A percentile compares a stretch with the other conserved stretches of the same genome.
Conservation (phyloP, 116 monocot species). For the Zostera marina region DNA sequence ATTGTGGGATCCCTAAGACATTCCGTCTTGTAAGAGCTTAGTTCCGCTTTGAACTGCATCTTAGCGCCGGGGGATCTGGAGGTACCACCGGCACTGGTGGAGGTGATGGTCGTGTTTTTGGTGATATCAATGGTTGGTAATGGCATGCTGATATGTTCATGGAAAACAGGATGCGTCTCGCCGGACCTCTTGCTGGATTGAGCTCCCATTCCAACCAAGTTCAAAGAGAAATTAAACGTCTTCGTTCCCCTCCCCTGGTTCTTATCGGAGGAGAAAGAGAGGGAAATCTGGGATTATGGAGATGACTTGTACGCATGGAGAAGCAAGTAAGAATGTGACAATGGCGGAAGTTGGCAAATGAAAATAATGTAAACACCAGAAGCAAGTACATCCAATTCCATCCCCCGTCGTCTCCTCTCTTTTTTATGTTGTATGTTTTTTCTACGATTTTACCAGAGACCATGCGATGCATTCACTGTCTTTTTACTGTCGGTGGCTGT, state of each 20-base stretch:
- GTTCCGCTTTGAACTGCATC: constrained; percentile 18
- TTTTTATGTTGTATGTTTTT: too few species aligned
- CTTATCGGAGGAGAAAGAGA: too few species aligned
- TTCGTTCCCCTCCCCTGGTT: neutral
- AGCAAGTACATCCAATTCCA: too few species aligned
- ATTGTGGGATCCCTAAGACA: constrained; percentile 49
- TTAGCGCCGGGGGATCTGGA: constrained; percentile 1
- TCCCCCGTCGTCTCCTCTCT: too few species aligned
- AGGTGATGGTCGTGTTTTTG: neutral
- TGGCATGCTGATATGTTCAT: neutral
- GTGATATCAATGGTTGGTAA: neutral
- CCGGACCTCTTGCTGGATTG: constrained; percentile 20
- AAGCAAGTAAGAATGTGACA: too few species aligned
- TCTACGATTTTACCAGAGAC: too few species aligned
- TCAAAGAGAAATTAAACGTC: neutral
- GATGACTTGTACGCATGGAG: neutral
- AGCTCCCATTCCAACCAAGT: constrained; percentile 10
- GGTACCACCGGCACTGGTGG: neutral
- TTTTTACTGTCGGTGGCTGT: too few species aligned
- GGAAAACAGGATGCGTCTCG: neutral
- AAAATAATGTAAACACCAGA: too few species aligned
- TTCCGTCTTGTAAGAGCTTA: constrained; percentile 53
- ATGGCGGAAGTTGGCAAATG: too few species aligned
- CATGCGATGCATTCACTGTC: too few species aligned
- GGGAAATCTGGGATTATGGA: neutral